Conservation (phyloP, 106 monocot genomes). For the Allium fistulosum region DNA sequence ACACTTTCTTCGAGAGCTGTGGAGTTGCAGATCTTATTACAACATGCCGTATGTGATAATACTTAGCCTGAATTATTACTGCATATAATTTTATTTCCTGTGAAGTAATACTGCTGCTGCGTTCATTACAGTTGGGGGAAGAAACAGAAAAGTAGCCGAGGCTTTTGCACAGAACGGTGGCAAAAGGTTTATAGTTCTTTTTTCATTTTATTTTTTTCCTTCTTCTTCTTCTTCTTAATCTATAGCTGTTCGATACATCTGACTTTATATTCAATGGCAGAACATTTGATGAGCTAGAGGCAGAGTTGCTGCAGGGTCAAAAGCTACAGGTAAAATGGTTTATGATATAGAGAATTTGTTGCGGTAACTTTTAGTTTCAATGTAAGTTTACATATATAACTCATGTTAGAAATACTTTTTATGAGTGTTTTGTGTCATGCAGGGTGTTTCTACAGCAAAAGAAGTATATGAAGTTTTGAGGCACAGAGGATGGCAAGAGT, state of each 20-base stretch:
- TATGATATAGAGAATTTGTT: background rate
- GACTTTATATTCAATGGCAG: constrained; percentile 17
- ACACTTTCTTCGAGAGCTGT: constrained; percentile 93
- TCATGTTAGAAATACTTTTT: background rate
- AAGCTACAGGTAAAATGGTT: constrained; percentile 71
- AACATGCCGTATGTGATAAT: constrained; percentile 55
- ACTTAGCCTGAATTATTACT: background rate
- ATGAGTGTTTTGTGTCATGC: background rate
- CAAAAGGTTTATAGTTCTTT: constrained; percentile 35
- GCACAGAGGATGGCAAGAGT: constrained; percentile 56
- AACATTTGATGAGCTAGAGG: constrained; percentile 79
- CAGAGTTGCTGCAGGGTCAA: constrained; percentile 74
- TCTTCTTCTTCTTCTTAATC: too few species aligned
- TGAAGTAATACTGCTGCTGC: too few species aligned
- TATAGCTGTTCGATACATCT: background rate
- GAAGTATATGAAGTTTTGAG: constrained; percentile 78
- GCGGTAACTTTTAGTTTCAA: too few species aligned
- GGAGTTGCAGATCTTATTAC: constrained; percentile 88
- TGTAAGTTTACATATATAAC: background rate
- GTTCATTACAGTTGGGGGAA: constrained; percentile 60
- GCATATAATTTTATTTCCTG: too few species aligned
- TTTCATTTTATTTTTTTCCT: too few species aligned
- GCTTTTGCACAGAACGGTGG: constrained; percentile 71
- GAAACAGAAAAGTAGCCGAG: constrained; percentile 86
- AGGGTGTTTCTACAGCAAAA: constrained; percentile 86